These are phyloP conservation scores for Centella asiatica DNA, from an alignment of 129 eudicot species.

Conservation along the genomic window DNA sequence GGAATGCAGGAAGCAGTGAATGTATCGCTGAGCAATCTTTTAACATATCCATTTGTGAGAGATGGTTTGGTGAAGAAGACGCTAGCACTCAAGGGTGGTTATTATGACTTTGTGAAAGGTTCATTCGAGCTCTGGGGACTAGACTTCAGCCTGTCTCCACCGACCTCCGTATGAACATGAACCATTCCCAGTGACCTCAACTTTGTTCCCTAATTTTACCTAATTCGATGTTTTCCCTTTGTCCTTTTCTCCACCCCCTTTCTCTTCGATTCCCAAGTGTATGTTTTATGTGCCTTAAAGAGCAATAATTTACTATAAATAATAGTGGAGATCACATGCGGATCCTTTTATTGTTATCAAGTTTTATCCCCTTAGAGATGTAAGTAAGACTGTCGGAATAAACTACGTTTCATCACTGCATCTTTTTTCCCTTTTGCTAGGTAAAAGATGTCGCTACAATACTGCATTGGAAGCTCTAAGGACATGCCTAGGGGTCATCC, in stretches of 20 bases:
- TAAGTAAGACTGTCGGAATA: neutral
- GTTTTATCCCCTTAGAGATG: neutral
- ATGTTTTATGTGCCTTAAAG: constrained; percentile 20
- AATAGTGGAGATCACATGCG: constrained; percentile 11
- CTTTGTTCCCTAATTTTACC: constrained; percentile 21
- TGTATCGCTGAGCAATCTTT: constrained; percentile 68
- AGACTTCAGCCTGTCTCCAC: constrained; percentile 69
- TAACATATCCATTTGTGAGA: constrained; percentile 85
- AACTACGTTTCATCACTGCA: constrained; percentile 22
- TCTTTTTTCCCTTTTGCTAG: constrained; percentile 65
- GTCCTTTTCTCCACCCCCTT: neutral
- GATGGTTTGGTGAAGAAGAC: constrained; percentile 83
- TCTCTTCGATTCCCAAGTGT: constrained; percentile 21
- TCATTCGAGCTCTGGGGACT: constrained; percentile 93
- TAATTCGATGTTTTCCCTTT: too few species aligned
- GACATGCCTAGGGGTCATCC: constrained; percentile 27
- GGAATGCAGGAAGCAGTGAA: constrained; percentile 84
- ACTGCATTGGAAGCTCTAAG: constrained; percentile 87
- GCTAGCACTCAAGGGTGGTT: constrained; percentile 79
- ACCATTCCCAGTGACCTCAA: constrained; percentile 22
- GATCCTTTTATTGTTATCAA: constrained; percentile 7
- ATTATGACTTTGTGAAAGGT: constrained; percentile 92
- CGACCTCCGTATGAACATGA: constrained; percentile 82
- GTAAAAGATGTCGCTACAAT: constrained; percentile 92
- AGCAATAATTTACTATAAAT: constrained; percentile 15